Percentiles rank a stretch among this genome's conserved stretches.
Evolutionary conservation across 805 yeast genomes (phyloP).

Genomic region (Wickerhamomyces bovis): DNA sequence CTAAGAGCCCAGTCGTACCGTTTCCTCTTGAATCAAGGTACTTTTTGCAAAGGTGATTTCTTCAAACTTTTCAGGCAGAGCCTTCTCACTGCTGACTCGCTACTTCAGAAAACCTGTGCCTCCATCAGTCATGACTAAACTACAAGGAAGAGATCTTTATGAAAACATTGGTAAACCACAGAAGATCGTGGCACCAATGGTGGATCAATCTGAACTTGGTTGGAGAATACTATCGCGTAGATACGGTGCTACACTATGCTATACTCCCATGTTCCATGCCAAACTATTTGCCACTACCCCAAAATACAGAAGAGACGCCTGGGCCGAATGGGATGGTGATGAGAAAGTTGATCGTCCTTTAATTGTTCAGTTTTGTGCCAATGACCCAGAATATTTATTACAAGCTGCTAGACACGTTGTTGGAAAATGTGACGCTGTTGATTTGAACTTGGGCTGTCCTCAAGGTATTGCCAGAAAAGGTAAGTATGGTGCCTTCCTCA

Average conservation of each 20-base stretch:
- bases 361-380: conserved; percentile 94
- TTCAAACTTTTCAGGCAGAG: background rate
- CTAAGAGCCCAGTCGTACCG: background rate
- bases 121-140: conserved; percentile 15
- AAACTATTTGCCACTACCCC: conserved; percentile 78
- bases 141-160: conserved; percentile 62
- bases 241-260: conserved; percentile 91
- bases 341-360: conserved; percentile 69
- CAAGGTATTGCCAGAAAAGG: conserved; percentile 97
- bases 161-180: conserved; percentile 67
- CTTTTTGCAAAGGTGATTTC: background rate
- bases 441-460: conserved; percentile 94
- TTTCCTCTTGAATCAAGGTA: background rate
- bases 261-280: conserved; percentile 97
- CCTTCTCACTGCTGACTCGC: background rate
- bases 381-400: conserved; percentile 80
- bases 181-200: conserved; percentile 97
- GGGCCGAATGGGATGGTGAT: conserved; percentile 72
- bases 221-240: conserved; percentile 85
- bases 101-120: background rate
- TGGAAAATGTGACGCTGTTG: conserved; percentile 90
- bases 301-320: conserved; percentile 72
- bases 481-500: conserved; percentile 88
- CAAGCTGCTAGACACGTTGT: conserved; percentile 78
- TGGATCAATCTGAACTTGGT: conserved; percentile 92